Evolutionary conservation across 2,329 filamentous ascomycete species (phyloP), one percentile per base, ranked within the genome.

Genomic region (Dothiorella sarmentorum): DNA sequence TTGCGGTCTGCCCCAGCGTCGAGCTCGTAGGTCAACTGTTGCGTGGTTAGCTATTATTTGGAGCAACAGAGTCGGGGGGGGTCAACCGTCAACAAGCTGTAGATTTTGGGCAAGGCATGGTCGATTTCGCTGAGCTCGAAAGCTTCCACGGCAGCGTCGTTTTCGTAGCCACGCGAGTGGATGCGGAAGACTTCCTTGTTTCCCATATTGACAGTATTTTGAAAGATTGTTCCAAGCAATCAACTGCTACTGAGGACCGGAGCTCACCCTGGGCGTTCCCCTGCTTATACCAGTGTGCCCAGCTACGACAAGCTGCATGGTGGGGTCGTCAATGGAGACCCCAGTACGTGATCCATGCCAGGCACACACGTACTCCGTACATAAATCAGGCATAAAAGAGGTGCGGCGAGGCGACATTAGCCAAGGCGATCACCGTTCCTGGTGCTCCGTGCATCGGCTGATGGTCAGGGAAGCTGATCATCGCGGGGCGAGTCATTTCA

Each of bases 1-100:
- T 5, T n/a, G n/a, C 18, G 13, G 13, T 59, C 53, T 13, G 53
- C 56, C 15, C 62, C 40, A 0, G 43, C 17, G 17, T 40, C 43
- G 18, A 51, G 35, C 26, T 58, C 35, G 44, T 40, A 58, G 1
- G 83, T 11, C 2, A 58, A 27, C 17, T 44, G 17, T 10, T 10
- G 4, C 3, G 4, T 6, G 2, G 15, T 51, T 17, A 51, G 45
- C 47, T 11, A 2, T 3, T 13, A 2, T 13, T 3, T 18, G 2
- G 31, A 37, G 29, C 29, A 11, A 10, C 9, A 26, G 7, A 6
- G 20, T 11, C 7, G 11, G 3, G 4, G 18, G 4, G 13, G 4
- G 13, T 20, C 3, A 10, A 51, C 47, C 5, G 47, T 51, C 20
- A 51, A 40, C 29, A 31, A n/a, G 55, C 7, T 47, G 42, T 57